Base-by-base conservation (phyloP, 441 rosid species). In the Croton laevigatus region DNA sequence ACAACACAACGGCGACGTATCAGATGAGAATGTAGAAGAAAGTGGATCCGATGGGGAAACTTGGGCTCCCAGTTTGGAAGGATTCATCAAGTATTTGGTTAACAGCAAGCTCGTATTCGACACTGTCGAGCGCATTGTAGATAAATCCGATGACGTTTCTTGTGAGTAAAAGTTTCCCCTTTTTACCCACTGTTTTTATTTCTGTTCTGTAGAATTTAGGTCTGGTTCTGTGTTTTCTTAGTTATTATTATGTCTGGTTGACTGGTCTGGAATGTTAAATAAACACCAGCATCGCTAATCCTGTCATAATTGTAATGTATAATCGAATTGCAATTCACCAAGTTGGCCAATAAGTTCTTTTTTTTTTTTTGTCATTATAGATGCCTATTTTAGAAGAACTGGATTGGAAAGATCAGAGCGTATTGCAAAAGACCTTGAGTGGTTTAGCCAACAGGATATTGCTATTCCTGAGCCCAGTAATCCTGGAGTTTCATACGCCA, bases 301-400 rank as follows among this genome's bases (percentile, higher is more conserved):
- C 14, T 19, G 17, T 2, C 51, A 19, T 7, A 11, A 55, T 42
- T 12, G 53, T 40, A 40, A 7, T 5, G 6, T 6, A 9, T 40
- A 40, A 40, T 9, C 6, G 44, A 40, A 40, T 40, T 40, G 44
- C 44, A 40, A 9, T 38, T 38, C 42, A 38, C 8, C 5, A 40
- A 40, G 44, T 40, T 40, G 10, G 8, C 44, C 44, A 40, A 57
- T 36, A 12, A 60, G 20, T 27, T 71, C 68, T 5, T 19, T 66
- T 46, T 42, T 70, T 55, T 27, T 71, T 70, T 5, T 19, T 66
- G 36, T 42, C 53, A 17, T 45, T 73, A 23, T 87, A 94, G 98
- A 85, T 88, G 83, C 93, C 19, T 91, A 91, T 82, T 94, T 94
- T 71, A 88, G 94, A 69, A 90, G 82, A 71, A 94, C 92, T 65